phyloP scores from a whole-genome alignment of 495 filamentous ascomycete genomes.

The Neurospora sp. region DNA sequence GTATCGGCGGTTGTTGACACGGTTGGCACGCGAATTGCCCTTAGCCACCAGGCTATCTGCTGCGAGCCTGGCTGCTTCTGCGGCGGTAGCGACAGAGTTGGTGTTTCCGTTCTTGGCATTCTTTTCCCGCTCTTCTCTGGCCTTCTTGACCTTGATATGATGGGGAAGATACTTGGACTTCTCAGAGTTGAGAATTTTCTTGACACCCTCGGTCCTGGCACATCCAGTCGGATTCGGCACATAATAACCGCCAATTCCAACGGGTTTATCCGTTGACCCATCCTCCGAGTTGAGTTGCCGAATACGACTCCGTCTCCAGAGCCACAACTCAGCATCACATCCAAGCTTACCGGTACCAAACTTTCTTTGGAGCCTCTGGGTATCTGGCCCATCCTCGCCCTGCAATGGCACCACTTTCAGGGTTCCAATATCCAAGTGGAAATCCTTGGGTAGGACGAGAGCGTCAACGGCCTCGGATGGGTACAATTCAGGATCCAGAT shows the following conservation, averaged over 20 bases:
- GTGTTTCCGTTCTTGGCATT: slow-evolving; percentile 59
- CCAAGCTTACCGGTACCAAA: slow-evolving; percentile 47
- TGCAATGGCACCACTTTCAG: slow-evolving; percentile 38
- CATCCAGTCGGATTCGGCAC: slow-evolving; percentile 74
- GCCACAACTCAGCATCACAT: slow-evolving; percentile 59
- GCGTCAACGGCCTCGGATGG: slow-evolving; percentile 15
- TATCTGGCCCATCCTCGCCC: slow-evolving; percentile 66
- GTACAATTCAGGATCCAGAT: slow-evolving; percentile 31
- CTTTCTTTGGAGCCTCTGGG: slow-evolving; percentile 75
- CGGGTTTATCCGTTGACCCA: slow-evolving; percentile 29
- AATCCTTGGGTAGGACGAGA: slow-evolving; percentile 19
- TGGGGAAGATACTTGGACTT: slow-evolving; percentile 98
- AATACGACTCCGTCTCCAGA: slow-evolving; percentile 83
- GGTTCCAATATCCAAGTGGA: slow-evolving; percentile 25
- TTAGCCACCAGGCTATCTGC: slow-evolving; percentile 70
- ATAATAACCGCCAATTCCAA: slow-evolving; percentile 77
- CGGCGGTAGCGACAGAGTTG: slow-evolving; percentile 50
- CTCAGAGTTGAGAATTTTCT: slow-evolving; percentile 89
- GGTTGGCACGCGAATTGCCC: slow-evolving; percentile 71
- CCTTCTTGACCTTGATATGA: slow-evolving; percentile 87
- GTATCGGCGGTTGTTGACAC: slow-evolving; percentile 87
- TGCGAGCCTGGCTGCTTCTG: slow-evolving; percentile 62
- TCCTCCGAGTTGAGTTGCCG: slow-evolving; percentile 61
- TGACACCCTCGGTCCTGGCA: slow-evolving; percentile 84
- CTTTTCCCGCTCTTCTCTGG: slow-evolving; percentile 77